These are phyloP conservation scores for Trichosporon asahii DNA, from an alignment of 1,284 basidiomycete genomes.

Conservation along the genomic window DNA sequence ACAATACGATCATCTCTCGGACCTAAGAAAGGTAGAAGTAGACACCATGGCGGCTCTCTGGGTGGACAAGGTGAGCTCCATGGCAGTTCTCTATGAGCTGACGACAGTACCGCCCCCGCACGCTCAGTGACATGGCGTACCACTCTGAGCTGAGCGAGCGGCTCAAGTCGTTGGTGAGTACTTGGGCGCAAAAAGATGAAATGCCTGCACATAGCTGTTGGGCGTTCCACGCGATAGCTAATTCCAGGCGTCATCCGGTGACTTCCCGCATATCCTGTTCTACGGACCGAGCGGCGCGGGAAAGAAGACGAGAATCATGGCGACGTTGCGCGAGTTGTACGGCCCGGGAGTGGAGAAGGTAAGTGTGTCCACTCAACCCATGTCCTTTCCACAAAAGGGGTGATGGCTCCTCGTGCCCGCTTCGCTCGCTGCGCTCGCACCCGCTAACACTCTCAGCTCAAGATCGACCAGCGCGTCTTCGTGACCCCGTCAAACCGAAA, in stretches of 20 bases:
- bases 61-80: constrained; percentile 69
- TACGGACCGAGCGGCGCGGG: constrained; percentile 97
- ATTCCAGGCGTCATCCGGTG: constrained; percentile 71
- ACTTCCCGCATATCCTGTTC: constrained; percentile 97
- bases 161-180: constrained; percentile 68
- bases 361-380: constrained; percentile 9
- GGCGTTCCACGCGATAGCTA: too few relatives aligned
- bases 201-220: too few relatives aligned
- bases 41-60: constrained; percentile 69
- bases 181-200: too few relatives aligned
- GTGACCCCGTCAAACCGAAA: constrained; percentile 91
- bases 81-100: not conserved
- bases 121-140: constrained; percentile 83
- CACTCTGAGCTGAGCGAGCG: constrained; percentile 77
- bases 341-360: constrained; percentile 92
- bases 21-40: not conserved
- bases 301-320: constrained; percentile 95
- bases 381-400: too few relatives aligned
- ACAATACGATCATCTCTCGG: not conserved
- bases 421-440: not conserved
- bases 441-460: constrained; percentile 61
- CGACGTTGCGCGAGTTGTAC: constrained; percentile 82
- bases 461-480: constrained; percentile 97
- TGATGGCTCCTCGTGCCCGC: too few relatives aligned
- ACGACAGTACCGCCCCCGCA: constrained; percentile 75